These are phyloP conservation scores for Alternaria longipes DNA, from an alignment of 2,329 filamentous ascomycete species.

Conservation along the genomic window DNA sequence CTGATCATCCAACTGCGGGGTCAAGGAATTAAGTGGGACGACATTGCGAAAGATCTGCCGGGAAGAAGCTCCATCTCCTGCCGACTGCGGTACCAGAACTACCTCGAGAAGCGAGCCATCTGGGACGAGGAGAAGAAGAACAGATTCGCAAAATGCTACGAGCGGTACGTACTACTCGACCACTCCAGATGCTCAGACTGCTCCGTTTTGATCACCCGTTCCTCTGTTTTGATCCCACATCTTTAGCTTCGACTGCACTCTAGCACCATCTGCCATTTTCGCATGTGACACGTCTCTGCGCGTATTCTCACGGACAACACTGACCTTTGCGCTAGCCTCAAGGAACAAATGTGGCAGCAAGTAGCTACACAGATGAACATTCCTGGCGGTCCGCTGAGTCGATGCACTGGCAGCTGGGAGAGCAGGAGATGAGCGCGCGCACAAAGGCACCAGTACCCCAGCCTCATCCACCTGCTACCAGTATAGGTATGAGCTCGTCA, in stretches of 20 bases:
- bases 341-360: conserved; percentile 97
- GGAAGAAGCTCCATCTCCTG: conserved; percentile 94
- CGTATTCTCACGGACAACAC: conserved; percentile 16
- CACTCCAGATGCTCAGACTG: conserved; percentile 16
- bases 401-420: conserved; percentile 97
- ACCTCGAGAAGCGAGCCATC: conserved; percentile 88
- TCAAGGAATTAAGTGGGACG: conserved; percentile 97
- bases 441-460: conserved; percentile 89
- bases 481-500: conserved; percentile 43
- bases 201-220: conserved; percentile 3
- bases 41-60: conserved; percentile 90
- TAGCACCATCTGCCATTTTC: not conserved
- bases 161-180: conserved; percentile 70
- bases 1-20: conserved; percentile 91
- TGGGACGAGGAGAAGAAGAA: conserved; percentile 99
- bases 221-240: conserved; percentile 1
- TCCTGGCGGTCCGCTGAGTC: conserved; percentile 93
- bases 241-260: conserved; percentile 15
- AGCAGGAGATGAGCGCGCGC: conserved; percentile 90
- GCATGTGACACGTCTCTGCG: conserved; percentile 17
- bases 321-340: conserved; percentile 72
- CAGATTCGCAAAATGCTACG: conserved; percentile 91
- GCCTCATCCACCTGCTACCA: conserved; percentile 52
- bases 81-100: conserved; percentile 95
- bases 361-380: conserved; percentile 94